phyloP scores from a whole-genome alignment of 805 yeast species.

The Scheffersomyces lignosus region DNA sequence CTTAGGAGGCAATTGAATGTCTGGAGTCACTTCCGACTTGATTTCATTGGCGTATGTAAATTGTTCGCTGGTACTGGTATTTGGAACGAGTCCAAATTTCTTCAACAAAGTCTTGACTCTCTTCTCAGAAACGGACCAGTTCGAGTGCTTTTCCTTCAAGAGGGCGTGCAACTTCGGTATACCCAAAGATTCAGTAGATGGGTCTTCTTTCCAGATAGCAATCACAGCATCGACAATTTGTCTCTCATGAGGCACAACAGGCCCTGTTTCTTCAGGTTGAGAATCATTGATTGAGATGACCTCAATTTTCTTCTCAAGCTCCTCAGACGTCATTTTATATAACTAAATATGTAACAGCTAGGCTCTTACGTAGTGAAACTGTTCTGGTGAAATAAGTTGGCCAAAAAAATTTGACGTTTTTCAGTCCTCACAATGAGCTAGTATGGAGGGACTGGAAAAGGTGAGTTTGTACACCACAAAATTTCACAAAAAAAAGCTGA shows the following conservation, averaged over 20 bases:
- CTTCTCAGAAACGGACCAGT: slow-evolving; percentile 65
- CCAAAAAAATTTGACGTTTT: too few relatives aligned
- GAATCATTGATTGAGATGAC: slow-evolving; percentile 39
- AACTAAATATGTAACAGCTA: too few relatives aligned
- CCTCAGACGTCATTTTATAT: neutral
- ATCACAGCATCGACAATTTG: slow-evolving; percentile 63
- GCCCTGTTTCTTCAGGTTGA: slow-evolving; percentile 15
- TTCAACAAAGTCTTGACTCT: slow-evolving; percentile 55
- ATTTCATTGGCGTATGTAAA: slow-evolving; percentile 57
- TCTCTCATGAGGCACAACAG: slow-evolving; percentile 53
- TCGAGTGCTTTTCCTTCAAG: slow-evolving; percentile 51
- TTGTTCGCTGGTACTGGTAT: slow-evolving; percentile 29
- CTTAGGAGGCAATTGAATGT: slow-evolving; percentile 36
- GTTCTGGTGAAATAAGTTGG: slow-evolving; percentile 54
- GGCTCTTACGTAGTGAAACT: too few relatives aligned
- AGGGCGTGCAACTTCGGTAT: slow-evolving; percentile 51
- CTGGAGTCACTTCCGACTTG: slow-evolving; percentile 50
- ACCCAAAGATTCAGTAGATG: slow-evolving; percentile 59
- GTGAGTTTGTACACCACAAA: too few relatives aligned
- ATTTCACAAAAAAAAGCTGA: too few relatives aligned
- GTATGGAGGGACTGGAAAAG: too few relatives aligned
- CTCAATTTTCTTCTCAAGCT: slow-evolving; percentile 22
- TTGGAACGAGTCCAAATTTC: slow-evolving; percentile 50
- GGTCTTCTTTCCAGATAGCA: slow-evolving; percentile 66
- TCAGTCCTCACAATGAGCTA: too few relatives aligned